Conservation (phyloP, 129 eudicot genomes). For the Tanacetum coccineum region DNA sequence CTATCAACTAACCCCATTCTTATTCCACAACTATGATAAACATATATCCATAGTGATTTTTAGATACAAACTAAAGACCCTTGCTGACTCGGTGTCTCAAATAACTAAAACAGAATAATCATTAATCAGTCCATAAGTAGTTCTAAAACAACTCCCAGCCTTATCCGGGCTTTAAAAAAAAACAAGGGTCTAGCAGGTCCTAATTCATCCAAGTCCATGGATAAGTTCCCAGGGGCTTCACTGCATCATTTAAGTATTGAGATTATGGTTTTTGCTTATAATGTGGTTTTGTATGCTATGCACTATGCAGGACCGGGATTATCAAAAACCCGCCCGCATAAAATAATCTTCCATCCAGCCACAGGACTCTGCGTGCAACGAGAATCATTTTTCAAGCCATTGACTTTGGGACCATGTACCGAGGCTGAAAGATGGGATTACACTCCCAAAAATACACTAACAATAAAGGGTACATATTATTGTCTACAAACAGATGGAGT, state of each 20-base stretch:
- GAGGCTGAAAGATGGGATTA: constrained; percentile 65
- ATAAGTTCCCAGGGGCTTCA: background rate
- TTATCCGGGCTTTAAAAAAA: background rate
- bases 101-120: too few species aligned
- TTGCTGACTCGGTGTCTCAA: too few species aligned
- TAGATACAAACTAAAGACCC: too few species aligned
- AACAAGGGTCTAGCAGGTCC: background rate
- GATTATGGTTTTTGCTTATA: background rate
- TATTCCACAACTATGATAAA: too few species aligned
- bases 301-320: constrained; percentile 77
- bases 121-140: too few species aligned
- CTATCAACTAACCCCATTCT: too few species aligned
- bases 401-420: constrained; percentile 69
- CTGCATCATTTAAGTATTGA: background rate
- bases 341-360: constrained; percentile 73
- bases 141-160: too few species aligned
- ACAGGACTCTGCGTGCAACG: constrained; percentile 69
- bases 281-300: constrained; percentile 18
- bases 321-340: constrained; percentile 38
- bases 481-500: constrained; percentile 59
- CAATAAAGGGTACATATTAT: constrained; percentile 57
- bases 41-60: too few species aligned
- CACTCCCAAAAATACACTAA: constrained; percentile 51
- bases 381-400: constrained; percentile 27
- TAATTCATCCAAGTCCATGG: background rate